A percentile compares a stretch with the other conserved stretches of the same genome.
These are phyloP conservation scores for Chlamydomonas eustigma DNA, from an alignment of 139 green algal species.

Conservation along the genomic window DNA sequence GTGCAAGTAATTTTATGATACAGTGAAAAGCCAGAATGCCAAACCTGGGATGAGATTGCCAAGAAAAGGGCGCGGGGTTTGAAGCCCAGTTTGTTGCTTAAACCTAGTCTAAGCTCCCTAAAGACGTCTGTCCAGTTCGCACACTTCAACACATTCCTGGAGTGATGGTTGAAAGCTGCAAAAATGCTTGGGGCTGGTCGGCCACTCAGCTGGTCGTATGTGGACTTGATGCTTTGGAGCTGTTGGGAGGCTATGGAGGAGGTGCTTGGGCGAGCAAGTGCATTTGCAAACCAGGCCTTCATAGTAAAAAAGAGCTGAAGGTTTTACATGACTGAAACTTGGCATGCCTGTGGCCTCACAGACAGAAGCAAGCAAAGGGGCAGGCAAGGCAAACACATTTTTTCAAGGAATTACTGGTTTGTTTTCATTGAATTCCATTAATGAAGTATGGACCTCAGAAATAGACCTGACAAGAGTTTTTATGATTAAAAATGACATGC, in stretches of 20 bases:
- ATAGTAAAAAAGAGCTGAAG: no score
- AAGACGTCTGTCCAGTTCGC: neutral
- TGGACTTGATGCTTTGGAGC: neutral
- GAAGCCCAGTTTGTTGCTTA: neutral
- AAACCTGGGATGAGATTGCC: neutral
- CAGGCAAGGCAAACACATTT: no score
- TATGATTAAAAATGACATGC: no score
- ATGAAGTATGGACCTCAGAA: no score
- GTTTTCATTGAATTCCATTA: no score
- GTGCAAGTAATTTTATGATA: neutral
- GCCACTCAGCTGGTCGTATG: slow-evolving; percentile 3
- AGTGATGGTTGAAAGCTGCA: neutral
- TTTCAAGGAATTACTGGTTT: no score
- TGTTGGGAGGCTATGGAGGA: neutral
- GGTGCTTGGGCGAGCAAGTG: neutral
- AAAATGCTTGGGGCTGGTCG: neutral
- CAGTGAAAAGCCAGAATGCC: neutral
- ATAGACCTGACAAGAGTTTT: no score
- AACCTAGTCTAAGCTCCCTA: neutral
- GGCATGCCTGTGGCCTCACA: no score
- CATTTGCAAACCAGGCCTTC: slow-evolving; percentile 19
- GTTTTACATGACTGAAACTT: no score
- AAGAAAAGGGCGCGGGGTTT: slow-evolving; percentile 3
- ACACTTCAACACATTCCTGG: neutral
- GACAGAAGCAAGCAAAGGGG: no score